These are phyloP conservation scores for Coprinopsis strossmayeri DNA, from an alignment of 768 basidiomycete genomes.

Conservation along the genomic window DNA sequence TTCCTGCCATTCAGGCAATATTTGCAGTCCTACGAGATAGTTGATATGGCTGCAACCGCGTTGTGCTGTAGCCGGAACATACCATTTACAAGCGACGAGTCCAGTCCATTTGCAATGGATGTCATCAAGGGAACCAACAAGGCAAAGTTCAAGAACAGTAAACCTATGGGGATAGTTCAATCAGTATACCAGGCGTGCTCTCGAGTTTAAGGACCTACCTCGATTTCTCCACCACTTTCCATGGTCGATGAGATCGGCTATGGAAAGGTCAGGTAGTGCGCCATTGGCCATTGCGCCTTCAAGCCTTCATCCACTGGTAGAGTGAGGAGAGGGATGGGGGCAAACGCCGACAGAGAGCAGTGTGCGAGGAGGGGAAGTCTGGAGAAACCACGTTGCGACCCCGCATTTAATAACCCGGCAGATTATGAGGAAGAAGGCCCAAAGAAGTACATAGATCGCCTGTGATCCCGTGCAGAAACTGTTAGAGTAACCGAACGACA, in stretches of 20 bases:
- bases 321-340: neutral
- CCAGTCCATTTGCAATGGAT: constrained; percentile 59
- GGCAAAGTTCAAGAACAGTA: constrained; percentile 51
- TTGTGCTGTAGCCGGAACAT: constrained; percentile 1
- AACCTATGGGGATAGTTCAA: constrained; percentile 29
- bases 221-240: constrained; percentile 59
- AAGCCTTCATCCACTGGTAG: constrained; percentile 9
- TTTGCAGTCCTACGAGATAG: constrained; percentile 47
- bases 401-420: neutral
- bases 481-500: constrained; percentile 2
- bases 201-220: constrained; percentile 30
- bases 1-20: constrained; percentile 55
- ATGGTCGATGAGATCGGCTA: constrained; percentile 52
- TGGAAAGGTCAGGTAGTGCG: constrained; percentile 41
- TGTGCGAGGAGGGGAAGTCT: neutral
- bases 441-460: too few species aligned
- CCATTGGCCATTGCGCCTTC: constrained; percentile 14
- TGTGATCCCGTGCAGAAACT: too few species aligned
- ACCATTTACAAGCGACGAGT: constrained; percentile 61
- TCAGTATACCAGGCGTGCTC: neutral
- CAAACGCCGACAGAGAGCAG: neutral
- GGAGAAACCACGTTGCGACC: neutral
- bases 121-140: constrained; percentile 60
- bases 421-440: neutral
- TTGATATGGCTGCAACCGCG: too few species aligned